Evolutionary conservation across 345 rosid species (phyloP), one percentile per base, ranked within the genome.

Genomic region (Tarenaya hassleriana): DNA sequence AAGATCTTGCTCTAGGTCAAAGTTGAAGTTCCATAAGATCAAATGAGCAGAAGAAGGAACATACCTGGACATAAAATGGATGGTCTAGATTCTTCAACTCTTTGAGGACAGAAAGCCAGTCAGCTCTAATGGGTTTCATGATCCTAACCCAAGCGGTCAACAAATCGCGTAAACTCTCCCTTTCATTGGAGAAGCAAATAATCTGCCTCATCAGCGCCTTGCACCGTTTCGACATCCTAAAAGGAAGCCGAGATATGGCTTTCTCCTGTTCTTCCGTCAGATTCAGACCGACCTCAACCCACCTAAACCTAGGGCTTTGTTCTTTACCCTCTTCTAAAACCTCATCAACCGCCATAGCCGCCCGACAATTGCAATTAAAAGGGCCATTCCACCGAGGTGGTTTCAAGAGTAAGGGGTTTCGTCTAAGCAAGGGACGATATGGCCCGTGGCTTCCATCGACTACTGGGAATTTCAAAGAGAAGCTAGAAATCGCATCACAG

Each of bases 21-120:
- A 53, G 1, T 35, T 37, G 40, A 35, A 35, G 40, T 4, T 7
- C 10, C 10, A 14, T 5, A 14, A 41, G 49, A 29, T 7, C 12
- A 55, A 55, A 7, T 1, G 16, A 47, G 37, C n/a, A 43, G 54
- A 38, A 33, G 61, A 46, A 32, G 20, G 35, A 17, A 34, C 13
- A 24, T 60, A 79, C 97, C 92, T 83, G 37, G 15, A 82, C 45
- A 73, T 74, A 79, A 41, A 83, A 77, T 0, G 86, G 82, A 66
- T 83, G 88, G 14, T 72, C 77, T 62, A 58, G 67, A 12, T 5
- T 53, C 58, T 77, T 77, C 71, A 83, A 61, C 70, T 83, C 76
- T 62, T 76, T 81, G 34, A 86, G 83, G 69, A 89, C 66, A 1
- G 70, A 72, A 46, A 89, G 97, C 95, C 97, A 86, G 34, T 83